These are phyloP conservation scores for Fraxinus platypoda DNA, from an alignment of 305 asterid species.

Conservation along the genomic window DNA sequence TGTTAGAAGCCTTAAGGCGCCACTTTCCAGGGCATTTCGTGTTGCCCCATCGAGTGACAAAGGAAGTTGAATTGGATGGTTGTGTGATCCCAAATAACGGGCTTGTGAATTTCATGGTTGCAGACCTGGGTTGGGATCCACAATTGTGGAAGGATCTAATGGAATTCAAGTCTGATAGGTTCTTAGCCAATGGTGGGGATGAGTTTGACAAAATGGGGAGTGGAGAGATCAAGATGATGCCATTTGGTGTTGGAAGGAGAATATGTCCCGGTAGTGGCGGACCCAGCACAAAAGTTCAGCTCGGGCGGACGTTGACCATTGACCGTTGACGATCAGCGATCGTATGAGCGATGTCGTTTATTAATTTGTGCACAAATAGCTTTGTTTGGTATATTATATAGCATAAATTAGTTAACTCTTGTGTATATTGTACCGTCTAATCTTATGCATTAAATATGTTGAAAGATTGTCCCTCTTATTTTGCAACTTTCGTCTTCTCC, in stretches of 20 bases:
- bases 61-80: slow-evolving; percentile 53
- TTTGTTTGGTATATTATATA: too few species aligned
- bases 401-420: too few species aligned
- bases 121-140: slow-evolving; percentile 79
- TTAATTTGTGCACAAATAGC: too few species aligned
- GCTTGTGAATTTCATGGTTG: slow-evolving; percentile 67
- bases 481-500: too few species aligned
- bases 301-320: too few species aligned
- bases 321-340: too few species aligned
- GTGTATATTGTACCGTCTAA: too few species aligned
- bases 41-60: slow-evolving; percentile 54
- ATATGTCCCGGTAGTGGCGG: slow-evolving; percentile 30
- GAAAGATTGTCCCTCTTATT: too few species aligned
- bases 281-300: too few species aligned
- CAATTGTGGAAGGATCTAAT: slow-evolving; percentile 71
- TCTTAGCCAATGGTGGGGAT: slow-evolving; percentile 28
- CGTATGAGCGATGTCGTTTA: too few species aligned
- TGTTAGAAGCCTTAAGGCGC: slow-evolving; percentile 65
- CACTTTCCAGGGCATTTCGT: slow-evolving; percentile 84
- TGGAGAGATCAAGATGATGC: slow-evolving; percentile 76
- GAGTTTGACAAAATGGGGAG: slow-evolving; percentile 56
- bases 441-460: too few species aligned
- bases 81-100: slow-evolving; percentile 45
- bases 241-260: slow-evolving; percentile 71
- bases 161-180: slow-evolving; percentile 81